Conservation (phyloP, 2,329 filamentous ascomycete species). For the Blastomyces parvus region DNA sequence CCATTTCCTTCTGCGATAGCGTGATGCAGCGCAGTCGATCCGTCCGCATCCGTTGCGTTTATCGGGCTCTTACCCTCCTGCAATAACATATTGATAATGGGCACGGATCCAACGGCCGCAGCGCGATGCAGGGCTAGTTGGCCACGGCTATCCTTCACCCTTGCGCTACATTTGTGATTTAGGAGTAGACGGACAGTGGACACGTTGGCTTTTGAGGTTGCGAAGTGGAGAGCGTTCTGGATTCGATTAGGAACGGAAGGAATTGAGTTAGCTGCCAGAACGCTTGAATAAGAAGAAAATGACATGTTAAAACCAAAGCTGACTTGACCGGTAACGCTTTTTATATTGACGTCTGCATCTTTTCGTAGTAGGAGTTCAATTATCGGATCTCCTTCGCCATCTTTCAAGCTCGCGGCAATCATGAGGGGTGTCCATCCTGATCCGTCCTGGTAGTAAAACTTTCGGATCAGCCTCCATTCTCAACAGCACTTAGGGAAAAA, state of each 20-base stretch:
- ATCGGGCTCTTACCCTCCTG: conserved; percentile 66
- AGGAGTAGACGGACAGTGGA: conserved; percentile 73
- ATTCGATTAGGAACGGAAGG: background rate
- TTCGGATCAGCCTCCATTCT: background rate
- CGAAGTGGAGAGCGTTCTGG: conserved; percentile 81
- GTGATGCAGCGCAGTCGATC: conserved; percentile 85
- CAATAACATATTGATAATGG: conserved; percentile 72
- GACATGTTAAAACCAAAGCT: background rate
- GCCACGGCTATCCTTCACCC: conserved; percentile 75
- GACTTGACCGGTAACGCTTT: conserved; percentile 37
- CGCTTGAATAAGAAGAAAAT: background rate
- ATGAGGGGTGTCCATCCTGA: conserved; percentile 44
- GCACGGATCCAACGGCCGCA: conserved; percentile 79
- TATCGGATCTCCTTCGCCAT: conserved; percentile 37
- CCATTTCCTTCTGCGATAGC: conserved; percentile 52
- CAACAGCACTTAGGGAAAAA: background rate
- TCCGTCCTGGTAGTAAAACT: conserved; percentile 30
- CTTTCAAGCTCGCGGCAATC: conserved; percentile 41
- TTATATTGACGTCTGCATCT: conserved; percentile 38
- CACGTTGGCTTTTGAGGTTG: conserved; percentile 79
- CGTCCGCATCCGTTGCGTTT: conserved; percentile 71
- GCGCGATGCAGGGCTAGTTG: conserved; percentile 87
- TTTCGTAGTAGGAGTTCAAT: conserved; percentile 39
- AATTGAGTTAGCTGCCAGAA: background rate
- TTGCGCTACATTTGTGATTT: conserved; percentile 62